phyloP scores from a whole-genome alignment of 2,329 filamentous ascomycete species.

The Nemania abortiva region DNA sequence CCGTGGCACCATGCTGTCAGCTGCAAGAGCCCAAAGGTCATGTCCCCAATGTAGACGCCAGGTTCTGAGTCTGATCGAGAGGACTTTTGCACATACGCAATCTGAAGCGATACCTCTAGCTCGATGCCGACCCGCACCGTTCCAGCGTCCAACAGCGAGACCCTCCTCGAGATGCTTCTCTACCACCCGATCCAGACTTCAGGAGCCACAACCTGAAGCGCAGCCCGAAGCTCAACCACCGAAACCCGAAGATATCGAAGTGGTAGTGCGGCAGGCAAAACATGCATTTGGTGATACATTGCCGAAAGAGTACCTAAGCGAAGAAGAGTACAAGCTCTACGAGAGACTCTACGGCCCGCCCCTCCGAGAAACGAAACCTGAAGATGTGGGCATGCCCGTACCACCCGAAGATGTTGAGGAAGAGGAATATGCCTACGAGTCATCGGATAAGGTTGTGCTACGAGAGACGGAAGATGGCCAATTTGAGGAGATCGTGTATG shows the following conservation, averaged over 20 bases:
- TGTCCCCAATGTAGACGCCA: conserved; percentile 56
- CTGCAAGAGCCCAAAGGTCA: conserved; percentile 53
- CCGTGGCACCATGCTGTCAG: conserved; percentile 53
- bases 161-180: conserved; percentile 44
- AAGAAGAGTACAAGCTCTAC: conserved; percentile 41
- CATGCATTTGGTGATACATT: conserved; percentile 40
- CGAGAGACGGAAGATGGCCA: conserved; percentile 67
- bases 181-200: conserved; percentile 39
- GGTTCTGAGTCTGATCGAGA: conserved; percentile 54
- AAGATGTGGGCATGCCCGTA: conserved; percentile 72
- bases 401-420: conserved; percentile 84
- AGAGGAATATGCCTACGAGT: conserved; percentile 72
- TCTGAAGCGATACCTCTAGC: conserved; percentile 35
- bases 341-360: conserved; percentile 39
- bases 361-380: conserved; percentile 37
- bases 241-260: conserved; percentile 39
- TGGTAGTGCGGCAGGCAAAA: conserved; percentile 38
- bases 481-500: conserved; percentile 71
- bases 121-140: conserved; percentile 31
- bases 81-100: conserved; percentile 49
- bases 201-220: conserved; percentile 30
- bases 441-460: conserved; percentile 61
- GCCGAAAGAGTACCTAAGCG: conserved; percentile 38
- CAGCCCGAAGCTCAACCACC: conserved; percentile 3
- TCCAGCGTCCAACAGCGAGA: conserved; percentile 23